These are phyloP conservation scores for Paecilomyces niveus DNA, from an alignment of 2,329 filamentous ascomycete genomes.

Conservation along the genomic window DNA sequence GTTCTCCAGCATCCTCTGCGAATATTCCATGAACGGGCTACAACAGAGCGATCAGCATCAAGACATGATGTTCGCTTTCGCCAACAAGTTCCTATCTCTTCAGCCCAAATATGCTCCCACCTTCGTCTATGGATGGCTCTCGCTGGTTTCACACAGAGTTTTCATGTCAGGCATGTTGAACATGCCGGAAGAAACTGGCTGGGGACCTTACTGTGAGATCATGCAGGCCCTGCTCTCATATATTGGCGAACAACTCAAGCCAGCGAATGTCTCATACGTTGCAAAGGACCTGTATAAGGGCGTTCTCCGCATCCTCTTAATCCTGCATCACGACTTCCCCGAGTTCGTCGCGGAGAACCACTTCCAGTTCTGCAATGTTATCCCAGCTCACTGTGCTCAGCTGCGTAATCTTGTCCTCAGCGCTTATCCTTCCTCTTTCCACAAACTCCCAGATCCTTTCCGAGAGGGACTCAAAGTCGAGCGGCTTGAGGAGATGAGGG, in stretches of 20 bases:
- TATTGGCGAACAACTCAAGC: slow-evolving; percentile 72
- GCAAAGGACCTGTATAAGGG: slow-evolving; percentile 81
- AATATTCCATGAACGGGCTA: slow-evolving; percentile 56
- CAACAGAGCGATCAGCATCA: slow-evolving; percentile 56
- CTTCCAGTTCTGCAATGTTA: slow-evolving; percentile 68
- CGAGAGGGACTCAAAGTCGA: slow-evolving; percentile 69
- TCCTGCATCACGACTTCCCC: slow-evolving; percentile 89
- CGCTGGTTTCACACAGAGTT: slow-evolving; percentile 72
- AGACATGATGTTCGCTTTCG: slow-evolving; percentile 65
- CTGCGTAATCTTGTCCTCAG: slow-evolving; percentile 82
- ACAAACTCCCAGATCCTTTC: slow-evolving; percentile 67
- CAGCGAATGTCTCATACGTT: slow-evolving; percentile 58
- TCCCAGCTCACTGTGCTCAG: slow-evolving; percentile 79
- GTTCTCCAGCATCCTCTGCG: slow-evolving; percentile 74
- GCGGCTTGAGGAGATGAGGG: slow-evolving; percentile 64
- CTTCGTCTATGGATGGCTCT: slow-evolving; percentile 80
- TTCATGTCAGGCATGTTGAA: slow-evolving; percentile 74
- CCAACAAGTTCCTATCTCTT: slow-evolving; percentile 62
- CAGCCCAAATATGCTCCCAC: slow-evolving; percentile 71
- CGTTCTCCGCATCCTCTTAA: slow-evolving; percentile 70
- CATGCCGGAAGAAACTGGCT: slow-evolving; percentile 62
- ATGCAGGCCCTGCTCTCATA: slow-evolving; percentile 66
- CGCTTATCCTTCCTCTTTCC: slow-evolving; percentile 63
- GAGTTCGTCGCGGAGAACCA: slow-evolving; percentile 89
- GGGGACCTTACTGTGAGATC: slow-evolving; percentile 66